Evolutionary conservation across 225 moss, liverwort and hornwort species (phyloP).

Genomic region (Asterella californica): DNA sequence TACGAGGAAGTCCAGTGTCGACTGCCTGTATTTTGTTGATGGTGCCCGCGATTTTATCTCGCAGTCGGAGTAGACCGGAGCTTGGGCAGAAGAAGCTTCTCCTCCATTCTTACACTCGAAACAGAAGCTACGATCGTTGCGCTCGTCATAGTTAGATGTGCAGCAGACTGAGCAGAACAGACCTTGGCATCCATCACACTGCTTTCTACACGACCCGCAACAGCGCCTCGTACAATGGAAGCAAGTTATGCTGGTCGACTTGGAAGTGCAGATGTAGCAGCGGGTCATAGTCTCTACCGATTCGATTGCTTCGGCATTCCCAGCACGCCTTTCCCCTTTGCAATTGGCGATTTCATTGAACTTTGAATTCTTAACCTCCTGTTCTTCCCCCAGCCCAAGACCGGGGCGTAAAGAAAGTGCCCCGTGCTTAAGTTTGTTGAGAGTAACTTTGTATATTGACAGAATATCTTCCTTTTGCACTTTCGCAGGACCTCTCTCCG

Average conservation of each 20-base stretch:
- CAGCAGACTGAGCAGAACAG: conserved; percentile 41
- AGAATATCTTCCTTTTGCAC: conserved; percentile 25
- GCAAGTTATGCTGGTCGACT: conserved; percentile 8
- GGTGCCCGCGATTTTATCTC: background rate
- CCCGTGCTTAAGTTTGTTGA: conserved; percentile 32
- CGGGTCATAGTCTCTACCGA: conserved; percentile 7
- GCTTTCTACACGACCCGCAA: conserved; percentile 31
- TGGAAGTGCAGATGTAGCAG: conserved; percentile 24
- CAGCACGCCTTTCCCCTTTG: conserved; percentile 1
- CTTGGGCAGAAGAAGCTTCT: background rate
- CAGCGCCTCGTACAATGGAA: conserved; percentile 33
- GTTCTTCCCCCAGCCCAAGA: conserved; percentile 9
- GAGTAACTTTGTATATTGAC: conserved; percentile 31
- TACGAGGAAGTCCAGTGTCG: background rate
- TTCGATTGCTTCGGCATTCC: background rate
- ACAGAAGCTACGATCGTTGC: conserved; percentile 42
- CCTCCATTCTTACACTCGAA: conserved; percentile 28
- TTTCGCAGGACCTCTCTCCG: conserved; percentile 26
- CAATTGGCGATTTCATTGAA: background rate
- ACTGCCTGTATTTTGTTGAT: conserved; percentile 6
- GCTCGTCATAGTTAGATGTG: conserved; percentile 32
- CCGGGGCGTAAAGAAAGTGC: conserved; percentile 2
- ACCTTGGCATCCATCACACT: conserved; percentile 36
- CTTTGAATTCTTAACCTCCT: background rate
- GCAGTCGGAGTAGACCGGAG: background rate